Conservation (phyloP, 2,329 filamentous ascomycete species). For the Pseudogymnoascus sp. region DNA sequence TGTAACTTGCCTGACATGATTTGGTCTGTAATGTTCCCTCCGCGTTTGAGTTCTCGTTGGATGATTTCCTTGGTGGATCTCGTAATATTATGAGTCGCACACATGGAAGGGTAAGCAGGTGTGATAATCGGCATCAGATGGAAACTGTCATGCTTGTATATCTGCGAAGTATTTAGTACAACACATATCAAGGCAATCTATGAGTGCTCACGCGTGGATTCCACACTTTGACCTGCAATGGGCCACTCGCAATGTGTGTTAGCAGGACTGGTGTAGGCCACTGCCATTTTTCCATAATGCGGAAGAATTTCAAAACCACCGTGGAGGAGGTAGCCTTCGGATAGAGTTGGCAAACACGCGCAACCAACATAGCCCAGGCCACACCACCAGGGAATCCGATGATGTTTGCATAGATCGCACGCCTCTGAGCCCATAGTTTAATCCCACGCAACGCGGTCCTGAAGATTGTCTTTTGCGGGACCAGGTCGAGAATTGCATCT, state of each 20-base stretch:
- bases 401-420: slow-evolving; percentile 91
- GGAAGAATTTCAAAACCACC: slow-evolving; percentile 89
- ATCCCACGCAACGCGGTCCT: slow-evolving; percentile 82
- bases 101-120: slow-evolving; percentile 96
- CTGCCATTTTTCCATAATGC: slow-evolving; percentile 81
- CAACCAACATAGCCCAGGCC: slow-evolving; percentile 96
- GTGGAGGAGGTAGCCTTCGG: slow-evolving; percentile 84
- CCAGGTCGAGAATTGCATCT: slow-evolving; percentile 80
- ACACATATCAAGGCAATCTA: slow-evolving; percentile 11
- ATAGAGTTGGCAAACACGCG: slow-evolving; percentile 91
- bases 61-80: slow-evolving; percentile 80
- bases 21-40: slow-evolving; percentile 66
- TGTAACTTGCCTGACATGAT: slow-evolving; percentile 69
- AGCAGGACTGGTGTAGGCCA: slow-evolving; percentile 93
- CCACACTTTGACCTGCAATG: slow-evolving; percentile 80
- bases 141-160: slow-evolving; percentile 51
- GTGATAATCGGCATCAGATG: slow-evolving; percentile 99
- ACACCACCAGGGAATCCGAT: slow-evolving; percentile 95
- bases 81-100: slow-evolving; percentile 89
- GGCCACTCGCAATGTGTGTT: slow-evolving; percentile 77
- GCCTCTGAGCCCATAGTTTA: slow-evolving; percentile 91
- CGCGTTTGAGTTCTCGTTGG: slow-evolving; percentile 72
- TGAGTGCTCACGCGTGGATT: slow-evolving; percentile 68
- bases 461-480: slow-evolving; percentile 86
- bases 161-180: slow-evolving; percentile 18